Base-by-base conservation (phyloP, 202 grass and related monocot genomes). In the Hordeum pubiflorum region DNA sequence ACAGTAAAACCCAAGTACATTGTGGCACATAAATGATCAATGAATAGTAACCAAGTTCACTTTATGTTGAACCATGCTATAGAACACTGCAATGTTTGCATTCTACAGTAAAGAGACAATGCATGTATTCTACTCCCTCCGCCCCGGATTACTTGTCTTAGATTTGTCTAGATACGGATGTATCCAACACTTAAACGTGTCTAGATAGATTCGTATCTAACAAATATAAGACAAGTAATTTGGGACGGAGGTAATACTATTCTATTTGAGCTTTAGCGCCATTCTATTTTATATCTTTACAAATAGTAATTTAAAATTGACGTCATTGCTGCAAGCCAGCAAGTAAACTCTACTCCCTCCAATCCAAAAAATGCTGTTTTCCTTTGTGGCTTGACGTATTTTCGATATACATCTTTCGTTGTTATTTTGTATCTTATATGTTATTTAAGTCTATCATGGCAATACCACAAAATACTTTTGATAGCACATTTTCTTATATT, bases 1-100 rank as follows among this genome's bases (percentile, higher is more conserved):
- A 68, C 36, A 40, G 58, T 58, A 68, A 2, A 4, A 68, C 7
- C 7, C 17, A 83, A 58, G 44, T 52, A 67, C 31, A 62, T 38
- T 29, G 20, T 29, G 22, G 48, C 57, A 52, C 57, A 63, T 23
- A 63, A 17, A 65, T n/a, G 10, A 46, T 66, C 71, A 31, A 65
- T 41, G 32, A 40, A 40, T 66, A 70, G 21, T 57, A 78, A 13
- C 63, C 26, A 56, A 77, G 2, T 55, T 65, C 46, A 87, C 31
- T 74, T 83, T 5, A 79, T 69, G 62, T 61, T 68, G 29, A 66
- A 84, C 18, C 39, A 80, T 61, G 12, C 13, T 80, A 22, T 54
- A 69, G 1, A 58, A 60, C 15, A 60, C 40, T 46, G 26, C 11
- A 70, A 39, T 40, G 15, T 62, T 74, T 87, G 39, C 48, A 69